Evolutionary conservation across 1,139 yeast species (phyloP).

Genomic region (Geotrichum aggregatum): DNA sequence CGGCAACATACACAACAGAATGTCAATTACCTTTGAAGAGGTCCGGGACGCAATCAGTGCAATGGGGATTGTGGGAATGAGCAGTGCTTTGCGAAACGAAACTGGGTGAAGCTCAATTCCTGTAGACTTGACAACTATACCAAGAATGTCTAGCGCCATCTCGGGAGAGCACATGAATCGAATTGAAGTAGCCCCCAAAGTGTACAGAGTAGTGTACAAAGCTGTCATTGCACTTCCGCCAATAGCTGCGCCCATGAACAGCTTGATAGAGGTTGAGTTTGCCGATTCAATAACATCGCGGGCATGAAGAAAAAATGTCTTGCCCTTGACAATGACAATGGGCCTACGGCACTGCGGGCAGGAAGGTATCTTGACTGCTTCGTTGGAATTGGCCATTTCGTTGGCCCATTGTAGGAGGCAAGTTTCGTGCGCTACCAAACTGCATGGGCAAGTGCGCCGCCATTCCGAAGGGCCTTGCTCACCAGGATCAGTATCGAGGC

Average conservation of each 20-base stretch:
- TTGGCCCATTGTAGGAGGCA: constrained; percentile 47
- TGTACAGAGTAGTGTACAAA: constrained; percentile 30
- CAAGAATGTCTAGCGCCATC: constrained; percentile 32
- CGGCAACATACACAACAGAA: constrained; percentile 26
- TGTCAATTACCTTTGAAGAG: constrained; percentile 24
- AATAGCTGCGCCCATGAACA: constrained; percentile 31
- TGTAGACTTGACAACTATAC: constrained; percentile 25
- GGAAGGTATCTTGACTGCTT: constrained; percentile 26
- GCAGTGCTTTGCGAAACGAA: constrained; percentile 27
- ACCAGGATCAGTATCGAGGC: constrained; percentile 43
- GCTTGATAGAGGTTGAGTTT: constrained; percentile 26
- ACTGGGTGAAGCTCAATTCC: constrained; percentile 27
- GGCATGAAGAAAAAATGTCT: constrained; percentile 31
- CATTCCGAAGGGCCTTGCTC: constrained; percentile 33
- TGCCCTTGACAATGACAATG: constrained; percentile 34
- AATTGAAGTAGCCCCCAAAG: constrained; percentile 37
- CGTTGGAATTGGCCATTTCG: constrained; percentile 34
- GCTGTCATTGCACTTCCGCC: constrained; percentile 33
- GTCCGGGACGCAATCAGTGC: constrained; percentile 28
- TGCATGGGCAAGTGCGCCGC: constrained; percentile 44
- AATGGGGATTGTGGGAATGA: constrained; percentile 31
- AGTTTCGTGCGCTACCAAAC: constrained; percentile 42
- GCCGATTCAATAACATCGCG: constrained; percentile 30
- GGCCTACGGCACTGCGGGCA: constrained; percentile 48
- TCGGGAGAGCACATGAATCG: constrained; percentile 39